Percentiles rank a stretch among this genome's conserved stretches.
These are phyloP conservation scores for Lachancea waltii DNA, from an alignment of 805 yeast genomes.

Conservation along the genomic window DNA sequence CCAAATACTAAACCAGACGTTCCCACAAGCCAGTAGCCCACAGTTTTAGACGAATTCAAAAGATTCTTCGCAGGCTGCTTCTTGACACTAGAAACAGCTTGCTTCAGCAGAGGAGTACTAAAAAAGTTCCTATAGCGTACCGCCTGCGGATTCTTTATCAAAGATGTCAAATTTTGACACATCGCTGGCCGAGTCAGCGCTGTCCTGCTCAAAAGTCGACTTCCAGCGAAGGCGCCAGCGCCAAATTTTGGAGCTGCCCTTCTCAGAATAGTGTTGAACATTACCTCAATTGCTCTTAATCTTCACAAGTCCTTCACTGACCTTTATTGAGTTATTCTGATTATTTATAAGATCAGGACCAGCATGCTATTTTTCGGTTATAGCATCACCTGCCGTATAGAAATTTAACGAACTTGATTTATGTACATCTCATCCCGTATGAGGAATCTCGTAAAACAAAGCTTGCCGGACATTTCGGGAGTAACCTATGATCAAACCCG, in stretches of 20 bases:
- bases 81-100: conserved; percentile 13
- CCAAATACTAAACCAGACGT: conserved; percentile 88
- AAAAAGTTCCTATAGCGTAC: conserved; percentile 11
- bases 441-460: no score
- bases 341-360: not conserved
- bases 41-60: conserved; percentile 46
- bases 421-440: no score
- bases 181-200: not conserved
- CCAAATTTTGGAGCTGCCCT: not conserved
- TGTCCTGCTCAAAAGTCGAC: not conserved
- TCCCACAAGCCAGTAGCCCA: conserved; percentile 85
- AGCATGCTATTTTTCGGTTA: not conserved
- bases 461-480: no score
- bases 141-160: no score
- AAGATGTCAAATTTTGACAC: not conserved
- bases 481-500: no score
- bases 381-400: not conserved
- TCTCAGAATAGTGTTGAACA: not conserved
- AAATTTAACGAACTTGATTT: not conserved
- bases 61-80: conserved; percentile 31
- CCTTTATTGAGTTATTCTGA: not conserved
- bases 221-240: not conserved
- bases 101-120: conserved; percentile 10
- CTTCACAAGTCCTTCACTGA: not conserved
- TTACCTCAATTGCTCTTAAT: not conserved